Conservation (phyloP, 176 grass and related monocot genomes). For the Oryza rufipogon region DNA sequence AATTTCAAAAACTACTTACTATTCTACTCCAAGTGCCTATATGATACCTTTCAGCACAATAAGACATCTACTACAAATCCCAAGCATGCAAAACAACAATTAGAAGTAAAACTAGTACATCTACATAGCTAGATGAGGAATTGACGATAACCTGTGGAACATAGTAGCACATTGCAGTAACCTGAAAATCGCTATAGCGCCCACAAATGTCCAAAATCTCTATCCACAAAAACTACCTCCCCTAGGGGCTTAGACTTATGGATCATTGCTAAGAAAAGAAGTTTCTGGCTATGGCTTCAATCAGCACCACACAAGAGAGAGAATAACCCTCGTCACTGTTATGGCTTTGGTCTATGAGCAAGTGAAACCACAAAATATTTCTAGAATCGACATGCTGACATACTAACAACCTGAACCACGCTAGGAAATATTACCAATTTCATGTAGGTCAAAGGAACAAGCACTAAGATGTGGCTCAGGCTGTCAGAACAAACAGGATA, state of each 20-base stretch:
- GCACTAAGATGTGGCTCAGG: constrained; percentile 12
- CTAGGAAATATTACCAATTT: not conserved
- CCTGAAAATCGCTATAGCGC: not conserved
- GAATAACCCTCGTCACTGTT: not conserved
- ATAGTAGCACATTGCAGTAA: not conserved
- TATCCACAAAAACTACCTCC: not conserved
- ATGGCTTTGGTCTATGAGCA: not conserved
- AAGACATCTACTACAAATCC: not conserved
- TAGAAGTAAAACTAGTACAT: not conserved
- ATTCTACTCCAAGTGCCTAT: not conserved
- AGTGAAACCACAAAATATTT: constrained; percentile 14
- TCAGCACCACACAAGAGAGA: not conserved
- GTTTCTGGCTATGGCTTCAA: not conserved
- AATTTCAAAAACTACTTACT: not conserved
- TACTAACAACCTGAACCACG: not conserved
- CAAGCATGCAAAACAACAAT: not conserved
- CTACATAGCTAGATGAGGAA: not conserved
- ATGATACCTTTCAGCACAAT: not conserved
- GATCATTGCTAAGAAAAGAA: constrained; percentile 20
- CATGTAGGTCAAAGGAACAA: constrained; percentile 3
- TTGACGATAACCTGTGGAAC: not conserved
- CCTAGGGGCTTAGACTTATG: not conserved
- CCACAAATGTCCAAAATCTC: not conserved
- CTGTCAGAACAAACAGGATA: not conserved
- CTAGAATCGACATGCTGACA: not conserved